A percentile compares a stretch with the other conserved stretches of the same genome.
phyloP scores from a whole-genome alignment of 139 green algal genomes.

The Eudorina sp. region DNA sequence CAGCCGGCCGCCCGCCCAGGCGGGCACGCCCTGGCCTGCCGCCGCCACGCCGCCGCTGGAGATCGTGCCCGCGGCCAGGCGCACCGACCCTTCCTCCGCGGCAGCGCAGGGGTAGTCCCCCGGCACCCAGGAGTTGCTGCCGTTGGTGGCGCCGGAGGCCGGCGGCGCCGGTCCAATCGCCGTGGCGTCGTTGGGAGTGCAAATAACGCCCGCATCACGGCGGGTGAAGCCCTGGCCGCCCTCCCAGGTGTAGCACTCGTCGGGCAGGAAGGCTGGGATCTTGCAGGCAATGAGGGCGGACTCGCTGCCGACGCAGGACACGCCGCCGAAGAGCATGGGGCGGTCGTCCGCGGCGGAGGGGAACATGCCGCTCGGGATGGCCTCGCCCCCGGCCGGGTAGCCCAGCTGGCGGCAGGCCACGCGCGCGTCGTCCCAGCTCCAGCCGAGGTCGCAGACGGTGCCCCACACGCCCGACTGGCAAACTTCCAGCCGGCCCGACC shows the following conservation, averaged over 20 bases:
- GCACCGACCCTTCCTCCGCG: neutral
- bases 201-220: conserved; percentile 32
- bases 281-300: neutral
- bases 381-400: conserved; percentile 25
- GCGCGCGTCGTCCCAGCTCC: conserved; percentile 41
- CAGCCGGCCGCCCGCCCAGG: neutral
- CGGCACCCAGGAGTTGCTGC: neutral
- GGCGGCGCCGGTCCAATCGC: conserved; percentile 34
- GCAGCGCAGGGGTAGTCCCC: neutral
- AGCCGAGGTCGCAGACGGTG: conserved; percentile 14
- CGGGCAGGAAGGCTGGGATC: too few relatives aligned
- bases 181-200: too few relatives aligned
- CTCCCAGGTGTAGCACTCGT: neutral
- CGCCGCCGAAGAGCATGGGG: neutral
- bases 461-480: neutral
- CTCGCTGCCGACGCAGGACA: conserved; percentile 13
- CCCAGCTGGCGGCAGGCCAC: conserved; percentile 43
- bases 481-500: conserved; percentile 37
- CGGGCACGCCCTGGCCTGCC: neutral
- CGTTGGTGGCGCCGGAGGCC: neutral
- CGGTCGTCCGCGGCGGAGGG: neutral
- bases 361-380: conserved; percentile 26
- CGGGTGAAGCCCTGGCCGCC: too few relatives aligned
- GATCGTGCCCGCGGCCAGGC: neutral
- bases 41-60: neutral